A percentile compares a stretch with the other conserved stretches of the same genome.
phyloP scores from a whole-genome alignment of 2,329 filamentous ascomycete genomes.

The Hypoxylon sp. region DNA sequence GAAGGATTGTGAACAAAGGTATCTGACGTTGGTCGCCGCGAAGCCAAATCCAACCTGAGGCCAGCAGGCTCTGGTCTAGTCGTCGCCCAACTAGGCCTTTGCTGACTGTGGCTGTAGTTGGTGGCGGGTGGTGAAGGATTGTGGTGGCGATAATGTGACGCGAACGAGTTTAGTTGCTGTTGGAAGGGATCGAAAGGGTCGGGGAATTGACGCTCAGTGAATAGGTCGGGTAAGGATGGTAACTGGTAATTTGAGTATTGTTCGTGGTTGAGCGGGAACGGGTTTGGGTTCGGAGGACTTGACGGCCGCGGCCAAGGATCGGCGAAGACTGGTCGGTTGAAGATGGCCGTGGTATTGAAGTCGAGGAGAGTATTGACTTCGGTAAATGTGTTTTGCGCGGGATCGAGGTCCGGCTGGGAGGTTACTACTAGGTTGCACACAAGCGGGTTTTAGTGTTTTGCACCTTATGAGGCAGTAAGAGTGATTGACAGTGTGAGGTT shows the following conservation, averaged over 20 bases:
- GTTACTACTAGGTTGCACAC: constrained; percentile 34
- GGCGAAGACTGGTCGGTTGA: constrained; percentile 10
- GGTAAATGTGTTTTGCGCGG: constrained; percentile 22
- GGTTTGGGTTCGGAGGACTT: constrained; percentile 6
- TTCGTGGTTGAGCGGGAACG: constrained; percentile 9
- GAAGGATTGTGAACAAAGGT: constrained; percentile 5
- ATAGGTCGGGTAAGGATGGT: constrained; percentile 29
- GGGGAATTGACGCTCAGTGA: constrained; percentile 7
- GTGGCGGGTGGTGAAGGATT: constrained; percentile 3
- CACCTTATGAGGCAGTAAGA: background rate
- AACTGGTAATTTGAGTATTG: constrained; percentile 14
- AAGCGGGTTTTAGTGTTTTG: constrained; percentile 30
- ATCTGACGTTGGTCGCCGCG: constrained; percentile 4
- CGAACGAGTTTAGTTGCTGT: constrained; percentile 18
- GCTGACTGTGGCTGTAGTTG: constrained; percentile 9
- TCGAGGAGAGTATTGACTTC: constrained; percentile 25
- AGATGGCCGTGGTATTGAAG: constrained; percentile 5
- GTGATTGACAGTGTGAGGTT: constrained; percentile 11
- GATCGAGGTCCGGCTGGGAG: constrained; percentile 29
- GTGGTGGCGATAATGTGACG: background rate
- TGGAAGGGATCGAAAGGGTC: constrained; percentile 3
- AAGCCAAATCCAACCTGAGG: constrained; percentile 6
- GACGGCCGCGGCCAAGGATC: background rate
- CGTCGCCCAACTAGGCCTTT: constrained; percentile 5
- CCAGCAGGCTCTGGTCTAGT: constrained; percentile 17